Percentiles rank a stretch among this genome's conserved stretches.
Conservation (phyloP, 768 basidiomycete species). For the Suillus spraguei region DNA sequence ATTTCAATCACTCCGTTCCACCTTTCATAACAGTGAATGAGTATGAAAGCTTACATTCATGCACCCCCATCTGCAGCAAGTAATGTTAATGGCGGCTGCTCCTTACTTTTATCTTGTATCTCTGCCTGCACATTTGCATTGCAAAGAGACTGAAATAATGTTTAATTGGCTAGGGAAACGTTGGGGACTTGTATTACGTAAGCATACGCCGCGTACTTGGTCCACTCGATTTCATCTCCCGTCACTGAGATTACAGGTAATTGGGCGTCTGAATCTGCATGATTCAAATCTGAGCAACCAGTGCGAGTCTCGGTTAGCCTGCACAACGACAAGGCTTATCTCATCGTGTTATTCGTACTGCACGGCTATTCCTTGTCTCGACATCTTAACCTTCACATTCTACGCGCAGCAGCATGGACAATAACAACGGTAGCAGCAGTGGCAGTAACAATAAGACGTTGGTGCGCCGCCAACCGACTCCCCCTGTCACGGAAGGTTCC, state of each 20-base stretch:
- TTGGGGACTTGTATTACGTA: constrained; percentile 30
- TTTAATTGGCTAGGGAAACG: no score
- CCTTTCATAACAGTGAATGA: background rate
- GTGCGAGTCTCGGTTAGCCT: constrained; percentile 1
- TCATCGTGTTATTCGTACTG: background rate
- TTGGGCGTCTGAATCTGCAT: constrained; percentile 8
- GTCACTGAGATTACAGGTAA: constrained; percentile 12
- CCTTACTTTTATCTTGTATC: background rate
- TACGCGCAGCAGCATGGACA: constrained; percentile 43
- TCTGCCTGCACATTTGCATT: background rate
- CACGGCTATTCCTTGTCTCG: background rate
- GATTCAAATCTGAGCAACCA: constrained; percentile 19
- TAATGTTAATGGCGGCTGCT: background rate
- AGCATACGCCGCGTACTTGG: constrained; percentile 14
- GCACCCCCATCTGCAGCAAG: background rate
- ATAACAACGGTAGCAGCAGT: constrained; percentile 11
- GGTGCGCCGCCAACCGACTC: constrained; percentile 29
- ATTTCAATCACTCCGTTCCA: background rate
- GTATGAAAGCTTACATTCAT: background rate
- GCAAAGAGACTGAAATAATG: background rate
- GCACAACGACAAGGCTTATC: constrained; percentile 4
- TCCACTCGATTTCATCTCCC: constrained; percentile 16
- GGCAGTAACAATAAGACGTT: constrained; percentile 36
- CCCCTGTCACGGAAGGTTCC: constrained; percentile 49
- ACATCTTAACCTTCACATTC: background rate